These are phyloP conservation scores for Dothistroma septosporum DNA, from an alignment of 2,329 filamentous ascomycete species.

Conservation along the genomic window DNA sequence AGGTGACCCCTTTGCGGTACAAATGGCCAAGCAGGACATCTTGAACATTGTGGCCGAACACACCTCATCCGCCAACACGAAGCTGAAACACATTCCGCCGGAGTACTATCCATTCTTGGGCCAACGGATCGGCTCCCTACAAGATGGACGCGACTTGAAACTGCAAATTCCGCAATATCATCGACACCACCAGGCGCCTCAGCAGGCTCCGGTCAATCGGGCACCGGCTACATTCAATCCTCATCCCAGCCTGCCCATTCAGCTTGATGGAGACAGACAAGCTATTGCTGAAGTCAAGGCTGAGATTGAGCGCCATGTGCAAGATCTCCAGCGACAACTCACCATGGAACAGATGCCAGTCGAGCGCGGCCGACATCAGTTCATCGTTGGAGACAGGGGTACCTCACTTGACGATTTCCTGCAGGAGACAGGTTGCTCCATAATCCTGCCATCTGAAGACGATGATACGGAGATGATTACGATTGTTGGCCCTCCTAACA, in stretches of 20 bases:
- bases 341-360: slow-evolving; percentile 75
- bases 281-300: slow-evolving; percentile 76
- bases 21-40: slow-evolving; percentile 78
- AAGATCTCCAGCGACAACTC: slow-evolving; percentile 70
- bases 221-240: slow-evolving; percentile 67
- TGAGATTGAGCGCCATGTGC: slow-evolving; percentile 73
- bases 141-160: slow-evolving; percentile 69
- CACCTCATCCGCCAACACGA: slow-evolving; percentile 74
- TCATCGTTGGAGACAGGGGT: slow-evolving; percentile 83
- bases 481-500: slow-evolving; percentile 69
- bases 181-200: slow-evolving; percentile 62
- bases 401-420: slow-evolving; percentile 82
- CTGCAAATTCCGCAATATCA: slow-evolving; percentile 80
- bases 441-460: slow-evolving; percentile 71
- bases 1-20: slow-evolving; percentile 83
- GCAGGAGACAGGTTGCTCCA: slow-evolving; percentile 80
- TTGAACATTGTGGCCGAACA: slow-evolving; percentile 83
- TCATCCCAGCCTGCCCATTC: slow-evolving; percentile 71
- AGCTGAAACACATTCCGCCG: slow-evolving; percentile 76
- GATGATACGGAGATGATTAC: slow-evolving; percentile 80
- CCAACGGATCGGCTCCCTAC: slow-evolving; percentile 61
- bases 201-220: slow-evolving; percentile 57
- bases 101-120: slow-evolving; percentile 97
- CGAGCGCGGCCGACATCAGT: slow-evolving; percentile 84
- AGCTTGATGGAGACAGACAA: slow-evolving; percentile 77